Percentiles rank a stretch among this genome's conserved stretches.
Conservation (phyloP, 225 moss, liverwort and hornwort species). For the Bryum argenteum region DNA sequence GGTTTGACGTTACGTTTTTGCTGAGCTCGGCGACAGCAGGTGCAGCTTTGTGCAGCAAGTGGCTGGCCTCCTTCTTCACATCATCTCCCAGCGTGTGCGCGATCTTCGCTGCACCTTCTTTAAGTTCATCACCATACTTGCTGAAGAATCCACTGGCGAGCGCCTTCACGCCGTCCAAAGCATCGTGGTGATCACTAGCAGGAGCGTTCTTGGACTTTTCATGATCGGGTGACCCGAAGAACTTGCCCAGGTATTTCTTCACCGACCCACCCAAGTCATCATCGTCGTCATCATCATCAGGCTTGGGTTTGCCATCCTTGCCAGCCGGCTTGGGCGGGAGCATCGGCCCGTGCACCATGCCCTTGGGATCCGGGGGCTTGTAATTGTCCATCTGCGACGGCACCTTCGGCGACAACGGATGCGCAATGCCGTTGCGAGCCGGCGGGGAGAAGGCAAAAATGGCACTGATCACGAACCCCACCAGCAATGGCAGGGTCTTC, state of each 20-base stretch:
- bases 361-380: conserved; percentile 26
- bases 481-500: conserved; percentile 29
- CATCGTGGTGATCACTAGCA: conserved; percentile 12
- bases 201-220: not conserved
- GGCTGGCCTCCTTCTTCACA: not conserved
- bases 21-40: conserved; percentile 19
- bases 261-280: conserved; percentile 15
- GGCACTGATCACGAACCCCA: conserved; percentile 32
- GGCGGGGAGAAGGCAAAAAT: conserved; percentile 37
- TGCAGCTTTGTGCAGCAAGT: conserved; percentile 12
- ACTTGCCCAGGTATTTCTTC: not conserved
- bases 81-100: not conserved
- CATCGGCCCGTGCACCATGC: conserved; percentile 24
- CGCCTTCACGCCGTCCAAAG: conserved; percentile 11
- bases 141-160: conserved; percentile 7
- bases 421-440: conserved; percentile 31
- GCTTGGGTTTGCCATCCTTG: not conserved
- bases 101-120: not conserved
- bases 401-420: conserved; percentile 26
- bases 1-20: conserved; percentile 19
- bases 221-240: conserved; percentile 2
- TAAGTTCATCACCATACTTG: conserved; percentile 21
- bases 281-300: conserved; percentile 13
- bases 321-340: conserved; percentile 22
- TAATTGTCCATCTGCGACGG: conserved; percentile 26